These are phyloP conservation scores for Salinomyces thailandicus DNA, from an alignment of 2,329 filamentous ascomycete species.

Conservation along the genomic window DNA sequence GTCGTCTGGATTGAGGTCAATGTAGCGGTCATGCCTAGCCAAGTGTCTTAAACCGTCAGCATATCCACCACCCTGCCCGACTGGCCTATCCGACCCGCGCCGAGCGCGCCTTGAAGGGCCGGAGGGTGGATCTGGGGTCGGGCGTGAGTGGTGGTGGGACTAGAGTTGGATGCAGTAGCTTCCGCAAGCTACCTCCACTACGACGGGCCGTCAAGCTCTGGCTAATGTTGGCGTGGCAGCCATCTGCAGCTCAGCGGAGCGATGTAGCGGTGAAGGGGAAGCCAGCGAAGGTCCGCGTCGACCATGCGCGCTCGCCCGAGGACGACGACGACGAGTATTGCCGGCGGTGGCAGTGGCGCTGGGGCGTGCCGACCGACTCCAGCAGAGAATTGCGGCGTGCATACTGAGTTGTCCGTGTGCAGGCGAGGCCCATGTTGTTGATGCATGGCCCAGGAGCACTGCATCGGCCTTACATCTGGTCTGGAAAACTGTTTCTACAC, in stretches of 20 bases:
- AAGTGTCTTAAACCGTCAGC: background rate
- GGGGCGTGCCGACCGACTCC: background rate
- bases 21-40: background rate
- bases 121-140: conserved; percentile 2
- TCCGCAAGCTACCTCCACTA: conserved; percentile 4
- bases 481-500: conserved; percentile 1
- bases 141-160: conserved; percentile 4
- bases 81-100: conserved; percentile 3
- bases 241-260: conserved; percentile 1
- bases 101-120: conserved; percentile 2
- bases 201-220: conserved; percentile 2
- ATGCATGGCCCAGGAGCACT: conserved; percentile 4
- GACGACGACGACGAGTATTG: no score
- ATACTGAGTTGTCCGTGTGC: no score
- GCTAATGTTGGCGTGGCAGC: background rate
- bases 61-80: background rate
- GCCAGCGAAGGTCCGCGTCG: conserved; percentile 4
- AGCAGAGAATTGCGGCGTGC: conserved; percentile 8
- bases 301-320: background rate
- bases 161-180: conserved; percentile 7
- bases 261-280: conserved; percentile 6
- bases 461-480: background rate
- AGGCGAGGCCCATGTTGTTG: background rate
- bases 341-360: background rate
- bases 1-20: background rate